Base-by-base conservation (phyloP, 2,329 filamentous ascomycete genomes). In the Stylonectria norvegica region DNA sequence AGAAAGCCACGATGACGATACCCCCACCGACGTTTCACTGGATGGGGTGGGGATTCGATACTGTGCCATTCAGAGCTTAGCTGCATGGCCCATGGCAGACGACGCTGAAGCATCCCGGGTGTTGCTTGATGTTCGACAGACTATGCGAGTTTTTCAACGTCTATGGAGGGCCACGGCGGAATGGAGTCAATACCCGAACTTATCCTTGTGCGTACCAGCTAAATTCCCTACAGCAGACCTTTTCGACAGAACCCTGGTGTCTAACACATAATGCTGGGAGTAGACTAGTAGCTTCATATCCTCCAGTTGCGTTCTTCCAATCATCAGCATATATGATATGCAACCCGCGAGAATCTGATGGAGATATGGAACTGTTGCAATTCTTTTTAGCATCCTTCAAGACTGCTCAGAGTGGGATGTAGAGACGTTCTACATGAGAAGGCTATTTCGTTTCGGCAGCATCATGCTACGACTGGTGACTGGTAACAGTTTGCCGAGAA, bases 231-330 rank as follows among this genome's bases (percentile, higher is more conserved):
- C n/a, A 10, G n/a, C n/a, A n/a, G n/a, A n/a, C n/a, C n/a, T n/a
- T n/a, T n/a, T n/a, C n/a, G n/a, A n/a, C n/a, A n/a, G n/a, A n/a
- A n/a, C n/a, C n/a, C n/a, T n/a, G n/a, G n/a, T 25, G 12, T 25
- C 22, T 25, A 25, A 25, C 22, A 7, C 12, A 7, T 25, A 30
- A 17, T 16, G 14, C 1, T 5, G 22, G 22, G 5, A 33, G 2
- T 8, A 44, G 42, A 5, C 38, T 44, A 5, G 38, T 44, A 14
- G 42, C 38, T 3, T 44, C 42, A 17, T 44, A 44, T 20, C 38
- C 42, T 28, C 38, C 38, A 1, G 38, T 42, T 5, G 22, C 38
- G 11, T 42, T 45, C 31, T 45, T 45, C 20, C 38, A 45, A 25
- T 30, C 42, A 11, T 31, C 34, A 3, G 31, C 30, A 18, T 20